Conservation (phyloP, 2,329 filamentous ascomycete species). For the Fusarium graminum region DNA sequence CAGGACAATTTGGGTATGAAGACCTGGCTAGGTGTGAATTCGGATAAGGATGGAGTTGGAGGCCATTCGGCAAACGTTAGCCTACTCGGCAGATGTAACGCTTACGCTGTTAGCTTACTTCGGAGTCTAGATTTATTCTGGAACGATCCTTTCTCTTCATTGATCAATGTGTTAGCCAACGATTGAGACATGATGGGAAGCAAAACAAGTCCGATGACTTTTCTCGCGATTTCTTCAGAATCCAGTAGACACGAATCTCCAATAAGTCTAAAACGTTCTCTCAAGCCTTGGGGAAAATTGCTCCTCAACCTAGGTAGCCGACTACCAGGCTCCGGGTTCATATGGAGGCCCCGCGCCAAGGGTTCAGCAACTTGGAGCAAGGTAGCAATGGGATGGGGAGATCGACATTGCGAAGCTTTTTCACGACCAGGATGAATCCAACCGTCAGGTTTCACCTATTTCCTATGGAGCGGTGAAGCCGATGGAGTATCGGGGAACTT, state of each 20-base stretch:
- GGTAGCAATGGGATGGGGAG: conserved; percentile 8
- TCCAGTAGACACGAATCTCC: neutral
- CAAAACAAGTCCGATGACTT: neutral
- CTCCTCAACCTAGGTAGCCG: neutral
- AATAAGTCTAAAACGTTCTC: neutral
- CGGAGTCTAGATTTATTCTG: neutral
- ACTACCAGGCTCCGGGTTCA: neutral
- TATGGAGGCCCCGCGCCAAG: neutral
- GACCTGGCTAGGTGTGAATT: neutral
- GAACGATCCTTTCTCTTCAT: neutral
- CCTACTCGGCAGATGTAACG: conserved; percentile 17
- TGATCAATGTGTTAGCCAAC: neutral
- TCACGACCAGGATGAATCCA: neutral
- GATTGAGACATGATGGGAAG: neutral
- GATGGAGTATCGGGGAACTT: neutral
- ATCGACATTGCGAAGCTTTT: conserved; percentile 9
- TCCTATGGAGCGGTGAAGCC: conserved; percentile 5
- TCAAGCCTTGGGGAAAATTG: neutral
- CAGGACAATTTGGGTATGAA: neutral
- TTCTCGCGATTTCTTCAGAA: neutral
- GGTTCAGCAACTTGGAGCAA: conserved; percentile 6
- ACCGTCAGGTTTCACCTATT: neutral
- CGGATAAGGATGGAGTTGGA: conserved; percentile 7
- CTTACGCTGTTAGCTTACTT: neutral
- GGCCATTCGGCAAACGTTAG: neutral